A percentile compares a stretch with the other conserved stretches of the same genome.
These are phyloP conservation scores for Pulveroboletus sp. DNA, from an alignment of 768 basidiomycete species.

Conservation along the genomic window DNA sequence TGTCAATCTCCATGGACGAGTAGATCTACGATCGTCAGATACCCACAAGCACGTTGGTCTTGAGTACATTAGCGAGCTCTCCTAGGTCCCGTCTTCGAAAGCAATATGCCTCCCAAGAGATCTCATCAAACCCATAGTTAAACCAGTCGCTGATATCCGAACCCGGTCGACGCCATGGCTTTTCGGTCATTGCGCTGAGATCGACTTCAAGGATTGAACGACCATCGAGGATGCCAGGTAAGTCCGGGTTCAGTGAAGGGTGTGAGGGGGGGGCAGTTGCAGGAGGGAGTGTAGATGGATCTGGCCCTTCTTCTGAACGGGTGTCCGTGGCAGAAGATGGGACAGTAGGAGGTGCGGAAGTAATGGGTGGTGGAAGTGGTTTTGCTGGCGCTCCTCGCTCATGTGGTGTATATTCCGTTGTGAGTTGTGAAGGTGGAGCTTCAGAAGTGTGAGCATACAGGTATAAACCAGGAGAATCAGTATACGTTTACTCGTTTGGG, in stretches of 20 bases:
- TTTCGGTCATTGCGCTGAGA: slow-evolving; percentile 65
- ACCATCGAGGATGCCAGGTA: slow-evolving; percentile 63
- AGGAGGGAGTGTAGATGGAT: slow-evolving; percentile 60
- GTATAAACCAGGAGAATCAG: not conserved
- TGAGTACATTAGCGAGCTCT: slow-evolving; percentile 74
- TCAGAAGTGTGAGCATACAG: slow-evolving; percentile 6
- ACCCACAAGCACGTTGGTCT: slow-evolving; percentile 77
- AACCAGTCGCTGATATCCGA: slow-evolving; percentile 97
- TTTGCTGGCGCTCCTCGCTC: slow-evolving; percentile 50
- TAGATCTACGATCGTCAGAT: not conserved
- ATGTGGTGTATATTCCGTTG: slow-evolving; percentile 79
- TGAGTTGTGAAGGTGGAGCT: slow-evolving; percentile 52
- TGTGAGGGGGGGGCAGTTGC: slow-evolving; percentile 74
- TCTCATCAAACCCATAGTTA: slow-evolving; percentile 98
- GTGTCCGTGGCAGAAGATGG: slow-evolving; percentile 18
- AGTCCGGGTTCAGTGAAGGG: slow-evolving; percentile 67
- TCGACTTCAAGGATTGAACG: slow-evolving; percentile 85
- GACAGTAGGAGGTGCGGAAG: slow-evolving; percentile 19
- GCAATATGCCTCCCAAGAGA: slow-evolving; percentile 91
- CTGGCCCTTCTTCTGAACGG: slow-evolving; percentile 47
- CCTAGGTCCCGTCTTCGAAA: slow-evolving; percentile 78
- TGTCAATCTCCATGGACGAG: slow-evolving; percentile 3
- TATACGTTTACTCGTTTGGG: slow-evolving; percentile 31
- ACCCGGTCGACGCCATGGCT: slow-evolving; percentile 89
- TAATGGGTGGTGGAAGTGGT: slow-evolving; percentile 13